These are phyloP conservation scores for Amanita pseudoporphyria DNA, from an alignment of 768 basidiomycete genomes.

Conservation along the genomic window DNA sequence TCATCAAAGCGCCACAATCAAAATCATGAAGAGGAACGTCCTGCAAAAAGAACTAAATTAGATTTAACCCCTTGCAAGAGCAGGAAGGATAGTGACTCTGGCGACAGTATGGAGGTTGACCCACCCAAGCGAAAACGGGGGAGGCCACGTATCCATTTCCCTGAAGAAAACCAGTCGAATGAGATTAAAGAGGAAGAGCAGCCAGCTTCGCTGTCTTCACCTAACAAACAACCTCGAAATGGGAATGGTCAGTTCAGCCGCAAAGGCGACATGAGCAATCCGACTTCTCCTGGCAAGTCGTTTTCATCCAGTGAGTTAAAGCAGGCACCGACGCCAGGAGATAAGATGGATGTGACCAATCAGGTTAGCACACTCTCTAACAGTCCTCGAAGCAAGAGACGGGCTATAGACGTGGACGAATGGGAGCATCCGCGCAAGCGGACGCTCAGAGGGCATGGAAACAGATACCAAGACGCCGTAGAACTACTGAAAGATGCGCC, in stretches of 20 bases:
- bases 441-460: constrained; percentile 7
- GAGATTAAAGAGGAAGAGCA: constrained; percentile 21
- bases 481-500: constrained; percentile 12
- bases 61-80: constrained; percentile 3
- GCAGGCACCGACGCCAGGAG: neutral
- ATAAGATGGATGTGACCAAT: neutral
- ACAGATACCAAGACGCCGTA: constrained; percentile 11
- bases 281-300: neutral
- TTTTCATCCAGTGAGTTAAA: neutral
- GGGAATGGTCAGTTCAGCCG: constrained; percentile 54
- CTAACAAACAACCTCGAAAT: constrained; percentile 43
- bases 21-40: constrained; percentile 17
- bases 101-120: constrained; percentile 4
- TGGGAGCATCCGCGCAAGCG: constrained; percentile 25
- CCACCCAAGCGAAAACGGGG: constrained; percentile 31
- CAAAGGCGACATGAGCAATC: constrained; percentile 37
- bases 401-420: constrained; percentile 22
- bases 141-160: constrained; percentile 28
- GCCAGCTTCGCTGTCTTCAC: constrained; percentile 34
- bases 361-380: neutral
- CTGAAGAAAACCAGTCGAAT: constrained; percentile 15
- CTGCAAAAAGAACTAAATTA: constrained; percentile 4
- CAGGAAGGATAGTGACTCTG: neutral
- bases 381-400: constrained; percentile 22
- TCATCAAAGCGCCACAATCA: constrained; percentile 22